These are phyloP conservation scores for Trichoderma sp. DNA, from an alignment of 2,329 filamentous ascomycete species.

Conservation along the genomic window DNA sequence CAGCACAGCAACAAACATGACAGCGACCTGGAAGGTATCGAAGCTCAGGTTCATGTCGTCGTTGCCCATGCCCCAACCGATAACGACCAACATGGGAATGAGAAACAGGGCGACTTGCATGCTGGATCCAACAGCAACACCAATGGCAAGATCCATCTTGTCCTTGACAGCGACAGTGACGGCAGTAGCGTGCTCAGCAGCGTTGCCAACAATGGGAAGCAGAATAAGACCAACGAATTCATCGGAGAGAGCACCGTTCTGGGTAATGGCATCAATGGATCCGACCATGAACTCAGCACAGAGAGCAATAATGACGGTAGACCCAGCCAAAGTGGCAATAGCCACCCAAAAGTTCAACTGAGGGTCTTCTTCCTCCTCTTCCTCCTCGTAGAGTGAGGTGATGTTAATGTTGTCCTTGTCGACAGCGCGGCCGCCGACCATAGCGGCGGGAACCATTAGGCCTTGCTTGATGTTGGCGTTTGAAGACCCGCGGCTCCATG, in stretches of 20 bases:
- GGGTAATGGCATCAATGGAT: constrained; percentile 69
- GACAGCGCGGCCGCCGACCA: constrained; percentile 41
- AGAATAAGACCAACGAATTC: constrained; percentile 81
- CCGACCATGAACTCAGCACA: constrained; percentile 80
- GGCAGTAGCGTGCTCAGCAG: constrained; percentile 78
- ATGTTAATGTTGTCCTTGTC: constrained; percentile 43
- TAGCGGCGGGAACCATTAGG: constrained; percentile 43
- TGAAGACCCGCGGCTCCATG: constrained; percentile 37
- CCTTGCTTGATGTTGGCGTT: constrained; percentile 43
- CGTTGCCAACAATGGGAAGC: constrained; percentile 80
- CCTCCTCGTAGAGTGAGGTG: constrained; percentile 42
- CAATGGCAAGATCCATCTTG: constrained; percentile 83
- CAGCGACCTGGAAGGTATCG: constrained; percentile 85
- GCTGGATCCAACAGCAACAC: constrained; percentile 75
- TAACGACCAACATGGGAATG: constrained; percentile 73
- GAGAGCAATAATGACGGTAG: constrained; percentile 77
- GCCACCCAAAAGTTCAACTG: constrained; percentile 73
- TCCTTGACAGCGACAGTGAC: constrained; percentile 80
- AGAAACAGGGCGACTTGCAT: constrained; percentile 82
- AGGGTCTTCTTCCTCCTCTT: constrained; percentile 70
- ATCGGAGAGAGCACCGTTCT: constrained; percentile 61
- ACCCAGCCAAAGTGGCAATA: constrained; percentile 67
- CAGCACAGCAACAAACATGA: constrained; percentile 79
- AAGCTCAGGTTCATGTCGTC: constrained; percentile 81
- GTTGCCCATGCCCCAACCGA: constrained; percentile 73